These are phyloP conservation scores for Capronia coronata DNA, from an alignment of 2,329 filamentous ascomycete species.

Conservation along the genomic window DNA sequence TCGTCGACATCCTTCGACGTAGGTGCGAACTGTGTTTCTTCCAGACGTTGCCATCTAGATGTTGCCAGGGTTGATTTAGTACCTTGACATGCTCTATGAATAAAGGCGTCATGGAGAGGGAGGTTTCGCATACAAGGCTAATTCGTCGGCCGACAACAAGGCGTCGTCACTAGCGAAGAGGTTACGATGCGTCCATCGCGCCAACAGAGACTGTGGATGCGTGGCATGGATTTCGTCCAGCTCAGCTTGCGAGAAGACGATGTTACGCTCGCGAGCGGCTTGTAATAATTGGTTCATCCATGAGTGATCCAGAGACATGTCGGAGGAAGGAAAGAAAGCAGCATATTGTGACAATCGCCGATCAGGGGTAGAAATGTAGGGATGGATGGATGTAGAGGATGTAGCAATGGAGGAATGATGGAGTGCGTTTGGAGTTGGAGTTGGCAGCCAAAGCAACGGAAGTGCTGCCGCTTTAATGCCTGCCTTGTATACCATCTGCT, in stretches of 20 bases:
- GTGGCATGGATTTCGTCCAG: not conserved
- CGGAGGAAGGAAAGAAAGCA: not conserved
- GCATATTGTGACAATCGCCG: no score
- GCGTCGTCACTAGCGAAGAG: not conserved
- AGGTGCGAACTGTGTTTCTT: not conserved
- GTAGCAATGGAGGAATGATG: no score
- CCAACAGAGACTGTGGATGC: not conserved
- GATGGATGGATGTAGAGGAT: no score
- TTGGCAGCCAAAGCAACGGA: no score
- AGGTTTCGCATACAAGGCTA: not conserved
- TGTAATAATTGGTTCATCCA: conserved; percentile 1
- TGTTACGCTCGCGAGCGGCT: not conserved
- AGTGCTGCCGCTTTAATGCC: no score
- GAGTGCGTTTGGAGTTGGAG: no score
- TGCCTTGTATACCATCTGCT: no score
- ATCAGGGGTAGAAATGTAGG: no score
- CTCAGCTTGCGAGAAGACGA: not conserved
- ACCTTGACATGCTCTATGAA: no score
- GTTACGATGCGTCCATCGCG: not conserved
- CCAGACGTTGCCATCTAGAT: not conserved
- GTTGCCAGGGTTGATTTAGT: not conserved
- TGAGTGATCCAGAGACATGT: conserved; percentile 2
- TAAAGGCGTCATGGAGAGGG: not conserved
- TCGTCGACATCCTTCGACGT: not conserved
- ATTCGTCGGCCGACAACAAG: not conserved